These are phyloP conservation scores for Blastocystis sp. DNA, from an alignment of 352 stramenopile genomes.

Conservation along the genomic window DNA sequence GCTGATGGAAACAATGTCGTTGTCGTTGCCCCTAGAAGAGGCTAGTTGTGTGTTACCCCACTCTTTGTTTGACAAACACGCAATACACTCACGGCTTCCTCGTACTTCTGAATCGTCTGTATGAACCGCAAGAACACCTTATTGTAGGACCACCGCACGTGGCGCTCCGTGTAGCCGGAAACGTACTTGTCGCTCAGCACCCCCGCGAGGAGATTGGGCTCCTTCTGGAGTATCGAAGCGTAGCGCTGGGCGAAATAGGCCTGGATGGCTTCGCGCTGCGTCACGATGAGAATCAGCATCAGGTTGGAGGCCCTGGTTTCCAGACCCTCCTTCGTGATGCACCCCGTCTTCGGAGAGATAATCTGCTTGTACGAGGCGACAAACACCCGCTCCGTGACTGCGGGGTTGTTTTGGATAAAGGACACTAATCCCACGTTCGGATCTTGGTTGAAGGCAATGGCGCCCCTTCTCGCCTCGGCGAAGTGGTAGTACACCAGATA, in stretches of 20 bases:
- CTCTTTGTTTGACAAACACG: background rate
- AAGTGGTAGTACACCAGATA: conserved; percentile 50
- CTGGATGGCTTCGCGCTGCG: background rate
- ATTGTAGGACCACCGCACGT: conserved; percentile 40
- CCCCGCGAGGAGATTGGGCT: conserved; percentile 9
- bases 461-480: conserved; percentile 7
- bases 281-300: conserved; percentile 20
- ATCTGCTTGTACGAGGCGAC: background rate
- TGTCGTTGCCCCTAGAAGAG: conserved; percentile 37
- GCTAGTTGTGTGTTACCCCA: background rate
- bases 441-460: background rate
- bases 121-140: conserved; percentile 36
- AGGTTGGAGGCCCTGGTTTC: conserved; percentile 34
- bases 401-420: conserved; percentile 2
- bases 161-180: conserved; percentile 18
- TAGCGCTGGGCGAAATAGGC: background rate
- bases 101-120: conserved; percentile 1
- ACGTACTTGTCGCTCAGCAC: conserved; percentile 36
- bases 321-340: conserved; percentile 46
- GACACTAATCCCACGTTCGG: background rate
- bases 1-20: conserved; percentile 40
- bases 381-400: conserved; percentile 23
- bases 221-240: background rate
- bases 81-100: background rate
- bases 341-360: conserved; percentile 36